Percentiles rank a stretch among this genome's conserved stretches.
phyloP scores from a whole-genome alignment of 371 early-diverging fungal species.

The Agmasoma carcini region DNA sequence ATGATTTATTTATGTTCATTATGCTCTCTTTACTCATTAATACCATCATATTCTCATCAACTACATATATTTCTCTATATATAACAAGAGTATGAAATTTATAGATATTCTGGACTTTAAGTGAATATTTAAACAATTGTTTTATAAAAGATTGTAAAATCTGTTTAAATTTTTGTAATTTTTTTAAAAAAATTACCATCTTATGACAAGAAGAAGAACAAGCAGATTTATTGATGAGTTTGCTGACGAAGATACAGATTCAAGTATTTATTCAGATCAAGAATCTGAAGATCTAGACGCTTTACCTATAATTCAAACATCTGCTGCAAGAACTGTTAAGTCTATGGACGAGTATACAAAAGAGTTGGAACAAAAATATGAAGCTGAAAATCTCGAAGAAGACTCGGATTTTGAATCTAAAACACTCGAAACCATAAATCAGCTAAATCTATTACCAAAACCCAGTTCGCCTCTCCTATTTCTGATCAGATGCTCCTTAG shows the following conservation, averaged over 20 bases:
- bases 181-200: background rate
- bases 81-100: too few relatives aligned
- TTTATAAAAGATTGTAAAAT: too few relatives aligned
- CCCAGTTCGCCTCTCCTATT: slow-evolving; percentile 47
- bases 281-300: slow-evolving; percentile 28
- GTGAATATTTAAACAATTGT: too few relatives aligned
- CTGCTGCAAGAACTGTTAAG: slow-evolving; percentile 11
- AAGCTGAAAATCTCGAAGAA: slow-evolving; percentile 2
- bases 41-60: too few relatives aligned
- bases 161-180: background rate
- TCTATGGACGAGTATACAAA: slow-evolving; percentile 25
- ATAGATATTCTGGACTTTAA: too few relatives aligned
- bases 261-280: slow-evolving; percentile 8
- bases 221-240: slow-evolving; percentile 46
- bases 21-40: too few relatives aligned
- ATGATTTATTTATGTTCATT: too few relatives aligned
- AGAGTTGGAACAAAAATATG: slow-evolving; percentile 17
- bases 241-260: slow-evolving; percentile 41
- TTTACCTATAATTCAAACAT: slow-evolving; percentile 9
- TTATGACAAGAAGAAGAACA: slow-evolving; percentile 15
- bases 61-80: too few relatives aligned
- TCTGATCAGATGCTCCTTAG: slow-evolving; percentile 43
- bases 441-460: slow-evolving; percentile 44
- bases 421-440: slow-evolving; percentile 10
- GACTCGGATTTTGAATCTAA: slow-evolving; percentile 36